These are phyloP conservation scores for Brassica juncea DNA, from an alignment of 345 rosid species.

Conservation along the genomic window DNA sequence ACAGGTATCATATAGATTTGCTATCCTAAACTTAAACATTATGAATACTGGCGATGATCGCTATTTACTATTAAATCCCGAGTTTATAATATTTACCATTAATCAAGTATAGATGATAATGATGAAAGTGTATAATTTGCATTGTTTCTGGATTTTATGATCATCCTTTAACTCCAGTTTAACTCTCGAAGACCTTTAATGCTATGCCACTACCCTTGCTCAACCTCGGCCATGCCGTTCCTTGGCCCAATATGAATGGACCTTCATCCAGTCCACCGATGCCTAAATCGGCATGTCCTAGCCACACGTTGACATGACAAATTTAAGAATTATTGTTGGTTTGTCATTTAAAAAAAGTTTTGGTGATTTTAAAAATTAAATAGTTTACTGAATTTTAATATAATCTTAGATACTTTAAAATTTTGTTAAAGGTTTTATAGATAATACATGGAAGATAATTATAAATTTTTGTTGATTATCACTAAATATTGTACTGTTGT, in stretches of 20 bases:
- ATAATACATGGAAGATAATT: too few species aligned
- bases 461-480: too few species aligned
- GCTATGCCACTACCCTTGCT: slow-evolving; percentile 54
- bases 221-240: slow-evolving; percentile 60
- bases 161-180: slow-evolving; percentile 36
- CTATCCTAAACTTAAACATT: neutral
- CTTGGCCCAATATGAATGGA: slow-evolving; percentile 43
- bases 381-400: too few species aligned
- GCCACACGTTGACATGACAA: slow-evolving; percentile 48
- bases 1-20: neutral
- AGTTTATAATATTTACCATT: too few species aligned
- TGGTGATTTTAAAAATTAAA: too few species aligned
- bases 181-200: slow-evolving; percentile 46
- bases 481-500: too few species aligned
- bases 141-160: slow-evolving; percentile 35
- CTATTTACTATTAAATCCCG: too few species aligned
- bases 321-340: neutral
- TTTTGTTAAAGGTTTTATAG: too few species aligned
- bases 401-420: too few species aligned
- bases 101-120: too few species aligned
- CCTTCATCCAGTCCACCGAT: slow-evolving; percentile 46
- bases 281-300: slow-evolving; percentile 48
- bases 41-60: too few species aligned
- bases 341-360: too few species aligned
- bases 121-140: neutral